Conservation (phyloP, 305 asterid genomes). For the Fraxinus xanthoxyloides region DNA sequence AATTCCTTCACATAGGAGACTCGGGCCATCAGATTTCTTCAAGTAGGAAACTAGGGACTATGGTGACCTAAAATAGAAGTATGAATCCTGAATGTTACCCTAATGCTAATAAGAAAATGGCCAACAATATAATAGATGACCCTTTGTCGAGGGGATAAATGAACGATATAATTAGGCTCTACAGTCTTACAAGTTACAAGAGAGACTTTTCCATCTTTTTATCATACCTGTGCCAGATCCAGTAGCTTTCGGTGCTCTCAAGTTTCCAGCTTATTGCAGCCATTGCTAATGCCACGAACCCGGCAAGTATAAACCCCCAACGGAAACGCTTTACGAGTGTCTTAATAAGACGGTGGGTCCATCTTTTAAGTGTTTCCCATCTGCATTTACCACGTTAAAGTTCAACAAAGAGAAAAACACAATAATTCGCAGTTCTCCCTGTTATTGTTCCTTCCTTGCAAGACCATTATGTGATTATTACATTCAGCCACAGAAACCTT, state of each 20-base stretch:
- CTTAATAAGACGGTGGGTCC: slow-evolving; percentile 48
- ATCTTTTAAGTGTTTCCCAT: slow-evolving; percentile 57
- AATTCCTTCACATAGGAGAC: neutral
- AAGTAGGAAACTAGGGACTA: neutral
- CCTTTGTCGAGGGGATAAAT: neutral
- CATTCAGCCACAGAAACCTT: neutral
- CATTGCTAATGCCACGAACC: slow-evolving; percentile 63
- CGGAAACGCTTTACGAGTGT: slow-evolving; percentile 59
- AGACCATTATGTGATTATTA: neutral
- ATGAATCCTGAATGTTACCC: neutral
- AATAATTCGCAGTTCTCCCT: neutral
- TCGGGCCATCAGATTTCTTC: neutral
- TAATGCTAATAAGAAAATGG: neutral
- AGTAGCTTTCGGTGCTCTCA: slow-evolving; percentile 74
- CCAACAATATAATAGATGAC: neutral
- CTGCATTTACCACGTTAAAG: slow-evolving; percentile 37
- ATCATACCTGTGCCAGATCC: slow-evolving; percentile 97
- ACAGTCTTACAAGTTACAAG: neutral
- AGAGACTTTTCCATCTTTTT: neutral
- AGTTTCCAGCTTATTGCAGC: slow-evolving; percentile 85
- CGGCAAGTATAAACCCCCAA: slow-evolving; percentile 76
- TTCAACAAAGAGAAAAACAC: neutral
- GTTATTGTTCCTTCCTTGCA: neutral
- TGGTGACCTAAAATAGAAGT: neutral
- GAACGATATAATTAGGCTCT: neutral